Base-by-base conservation (phyloP, 176 grass and related monocot species). In the Thalia dealbata region DNA sequence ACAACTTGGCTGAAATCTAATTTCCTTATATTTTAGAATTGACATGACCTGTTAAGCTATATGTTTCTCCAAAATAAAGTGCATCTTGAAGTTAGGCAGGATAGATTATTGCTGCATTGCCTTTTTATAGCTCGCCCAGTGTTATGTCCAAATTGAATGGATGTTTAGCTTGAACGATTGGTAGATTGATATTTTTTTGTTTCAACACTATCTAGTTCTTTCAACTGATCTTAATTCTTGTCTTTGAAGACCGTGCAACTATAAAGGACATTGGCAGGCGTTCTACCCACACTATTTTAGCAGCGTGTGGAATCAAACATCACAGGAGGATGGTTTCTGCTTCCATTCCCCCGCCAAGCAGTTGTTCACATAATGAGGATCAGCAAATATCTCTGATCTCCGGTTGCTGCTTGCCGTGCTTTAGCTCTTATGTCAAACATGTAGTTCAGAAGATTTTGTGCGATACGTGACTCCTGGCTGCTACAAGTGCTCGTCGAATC, bases 381-480 rank as follows among this genome's bases (percentile, higher is more conserved):
- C 64, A 61, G 68, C 10, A 55, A 38, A 12, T 52, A 48, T 78
- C 75, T 84, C 71, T 82, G 67, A 29, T 73, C 67, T 64, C 55
- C 73, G 80, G 73, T 88, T 82, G 77, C 76, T 88, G 81, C 43
- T 78, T 71, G 44, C 75, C 65, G 25, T 87, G 84, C 58, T 89
- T 84, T 76, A 61, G 71, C 32, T 88, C 68, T 11, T 89, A 83
- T 75, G 32, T 81, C 54, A 67, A 78, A 76, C 54, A 85, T 75
- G 74, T 80, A 65, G 75, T 82, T 66, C 35, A 69, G 79, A 80
- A 74, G 52, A 80, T 86, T 72, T 30, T 54, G 70, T 41, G 52
- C 32, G 14, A 25, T 25, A 61, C 58, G 0, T 61, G 22, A 61
- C n/a, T 6, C 21, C 22, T 7, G 22, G 58, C 58, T 61, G 58